A percentile compares a stretch with the other conserved stretches of the same genome.
Conservation (phyloP, 805 yeast species). For the Lipomyces mesembrius region DNA sequence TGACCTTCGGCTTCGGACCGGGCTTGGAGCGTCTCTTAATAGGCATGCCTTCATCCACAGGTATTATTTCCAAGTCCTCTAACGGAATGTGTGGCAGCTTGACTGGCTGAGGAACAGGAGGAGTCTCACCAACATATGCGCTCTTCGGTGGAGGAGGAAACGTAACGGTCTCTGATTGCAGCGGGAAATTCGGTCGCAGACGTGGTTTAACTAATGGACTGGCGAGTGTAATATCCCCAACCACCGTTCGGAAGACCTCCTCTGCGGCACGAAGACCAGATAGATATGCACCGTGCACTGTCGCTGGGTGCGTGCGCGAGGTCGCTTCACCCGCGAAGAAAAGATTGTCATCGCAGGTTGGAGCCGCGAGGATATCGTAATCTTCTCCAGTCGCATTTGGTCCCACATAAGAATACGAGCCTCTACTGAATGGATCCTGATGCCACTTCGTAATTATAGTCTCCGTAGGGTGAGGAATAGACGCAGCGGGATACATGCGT, state of each 20-base stretch:
- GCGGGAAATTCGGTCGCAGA: constrained; percentile 23
- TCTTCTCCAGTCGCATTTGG: constrained; percentile 51
- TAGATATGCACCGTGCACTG: constrained; percentile 52
- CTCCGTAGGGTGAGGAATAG: constrained; percentile 44
- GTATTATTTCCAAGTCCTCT: neutral
- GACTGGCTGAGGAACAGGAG: constrained; percentile 29
- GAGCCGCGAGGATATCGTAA: constrained; percentile 49
- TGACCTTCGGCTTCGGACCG: constrained; percentile 2
- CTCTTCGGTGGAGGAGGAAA: constrained; percentile 35
- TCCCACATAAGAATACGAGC: constrained; percentile 66
- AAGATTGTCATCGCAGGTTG: constrained; percentile 45
- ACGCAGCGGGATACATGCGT: constrained; percentile 40
- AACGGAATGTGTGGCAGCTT: constrained; percentile 22
- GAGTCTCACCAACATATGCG: constrained; percentile 29
- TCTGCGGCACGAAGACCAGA: constrained; percentile 52
- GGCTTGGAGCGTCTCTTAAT: neutral
- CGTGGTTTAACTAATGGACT: constrained; percentile 43
- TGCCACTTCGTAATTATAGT: constrained; percentile 74
- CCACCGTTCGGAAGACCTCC: constrained; percentile 48
- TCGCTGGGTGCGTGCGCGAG: constrained; percentile 49
- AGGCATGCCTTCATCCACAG: constrained; percentile 2
- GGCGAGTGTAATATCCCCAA: constrained; percentile 50
- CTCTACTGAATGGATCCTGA: constrained; percentile 72
- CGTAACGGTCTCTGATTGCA: constrained; percentile 27
- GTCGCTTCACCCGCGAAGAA: constrained; percentile 54